Conservation (phyloP, 148 eudicot genomes). For the Fallopia convolvulus region DNA sequence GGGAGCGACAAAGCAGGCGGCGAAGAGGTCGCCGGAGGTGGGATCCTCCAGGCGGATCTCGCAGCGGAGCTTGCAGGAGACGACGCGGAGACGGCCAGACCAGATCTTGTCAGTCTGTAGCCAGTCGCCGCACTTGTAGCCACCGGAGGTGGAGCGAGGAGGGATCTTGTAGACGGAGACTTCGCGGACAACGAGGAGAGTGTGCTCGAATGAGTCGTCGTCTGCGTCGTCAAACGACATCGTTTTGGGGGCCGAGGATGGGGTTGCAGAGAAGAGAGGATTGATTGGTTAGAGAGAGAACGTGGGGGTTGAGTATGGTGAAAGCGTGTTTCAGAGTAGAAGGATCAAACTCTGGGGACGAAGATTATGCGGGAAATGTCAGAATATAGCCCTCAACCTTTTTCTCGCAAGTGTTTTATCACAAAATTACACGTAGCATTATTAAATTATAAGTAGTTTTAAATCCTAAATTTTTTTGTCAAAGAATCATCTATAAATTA, state of each 20-base stretch:
- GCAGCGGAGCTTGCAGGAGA: constrained; percentile 64
- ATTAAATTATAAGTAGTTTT: no score
- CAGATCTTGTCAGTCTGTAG: constrained; percentile 96
- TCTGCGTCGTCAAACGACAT: constrained; percentile 56
- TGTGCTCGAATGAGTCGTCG: constrained; percentile 87
- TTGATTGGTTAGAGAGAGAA: neutral
- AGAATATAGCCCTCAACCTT: neutral
- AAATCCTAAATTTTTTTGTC: no score
- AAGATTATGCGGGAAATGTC: constrained; percentile 5
- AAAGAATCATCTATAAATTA: no score
- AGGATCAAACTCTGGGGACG: neutral
- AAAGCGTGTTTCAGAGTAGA: constrained; percentile 8
- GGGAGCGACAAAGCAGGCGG: constrained; percentile 70
- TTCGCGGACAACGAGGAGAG: constrained; percentile 91
- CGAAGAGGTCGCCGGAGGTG: constrained; percentile 78
- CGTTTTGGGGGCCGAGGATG: neutral
- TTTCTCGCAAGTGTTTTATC: neutral
- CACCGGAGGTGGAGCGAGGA: constrained; percentile 83
- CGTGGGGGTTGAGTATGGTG: constrained; percentile 12
- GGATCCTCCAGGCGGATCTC: constrained; percentile 98
- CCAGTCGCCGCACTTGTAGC: constrained; percentile 99
- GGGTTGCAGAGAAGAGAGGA: constrained; percentile 4
- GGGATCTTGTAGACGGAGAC: constrained; percentile 94
- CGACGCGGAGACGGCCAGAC: constrained; percentile 91
- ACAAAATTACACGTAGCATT: neutral